These are phyloP conservation scores for Lithohypha guttulata DNA, from an alignment of 2,329 filamentous ascomycete species.

Conservation along the genomic window DNA sequence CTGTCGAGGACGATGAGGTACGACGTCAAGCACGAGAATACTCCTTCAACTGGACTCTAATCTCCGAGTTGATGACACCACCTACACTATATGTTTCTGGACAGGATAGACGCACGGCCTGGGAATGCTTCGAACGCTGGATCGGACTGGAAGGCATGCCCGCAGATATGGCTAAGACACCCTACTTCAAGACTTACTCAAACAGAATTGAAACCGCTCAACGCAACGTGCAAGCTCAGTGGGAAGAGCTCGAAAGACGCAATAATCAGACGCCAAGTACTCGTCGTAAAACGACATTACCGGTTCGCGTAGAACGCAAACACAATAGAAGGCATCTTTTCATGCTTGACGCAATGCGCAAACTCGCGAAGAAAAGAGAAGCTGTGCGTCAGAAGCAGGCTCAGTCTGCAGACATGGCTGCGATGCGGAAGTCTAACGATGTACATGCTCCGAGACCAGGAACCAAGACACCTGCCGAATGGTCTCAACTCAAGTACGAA, in stretches of 20 bases:
- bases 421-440: constrained; percentile 72
- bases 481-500: constrained; percentile 80
- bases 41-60: constrained; percentile 95
- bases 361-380: constrained; percentile 88
- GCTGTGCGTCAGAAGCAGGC: constrained; percentile 76
- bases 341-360: constrained; percentile 88
- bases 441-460: constrained; percentile 46
- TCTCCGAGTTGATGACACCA: constrained; percentile 66
- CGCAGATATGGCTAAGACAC: constrained; percentile 85
- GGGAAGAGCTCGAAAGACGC: constrained; percentile 40
- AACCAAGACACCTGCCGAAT: constrained; percentile 73
- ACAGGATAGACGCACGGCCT: constrained; percentile 80
- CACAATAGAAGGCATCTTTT: constrained; percentile 78
- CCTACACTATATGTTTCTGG: constrained; percentile 72
- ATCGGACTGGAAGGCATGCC: constrained; percentile 83
- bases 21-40: constrained; percentile 78
- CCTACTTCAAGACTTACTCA: constrained; percentile 77
- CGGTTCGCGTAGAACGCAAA: constrained; percentile 74
- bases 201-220: constrained; percentile 53
- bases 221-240: constrained; percentile 47
- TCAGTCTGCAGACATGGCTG: constrained; percentile 63
- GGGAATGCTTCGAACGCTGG: constrained; percentile 99
- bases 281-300: constrained; percentile 61
- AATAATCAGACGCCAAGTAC: constrained; percentile 43
- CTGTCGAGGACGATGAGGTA: constrained; percentile 81